Percentiles rank a stretch among this genome's conserved stretches.
These are phyloP conservation scores for Sporormia fimetaria DNA, from an alignment of 495 filamentous ascomycete species.

Conservation along the genomic window DNA sequence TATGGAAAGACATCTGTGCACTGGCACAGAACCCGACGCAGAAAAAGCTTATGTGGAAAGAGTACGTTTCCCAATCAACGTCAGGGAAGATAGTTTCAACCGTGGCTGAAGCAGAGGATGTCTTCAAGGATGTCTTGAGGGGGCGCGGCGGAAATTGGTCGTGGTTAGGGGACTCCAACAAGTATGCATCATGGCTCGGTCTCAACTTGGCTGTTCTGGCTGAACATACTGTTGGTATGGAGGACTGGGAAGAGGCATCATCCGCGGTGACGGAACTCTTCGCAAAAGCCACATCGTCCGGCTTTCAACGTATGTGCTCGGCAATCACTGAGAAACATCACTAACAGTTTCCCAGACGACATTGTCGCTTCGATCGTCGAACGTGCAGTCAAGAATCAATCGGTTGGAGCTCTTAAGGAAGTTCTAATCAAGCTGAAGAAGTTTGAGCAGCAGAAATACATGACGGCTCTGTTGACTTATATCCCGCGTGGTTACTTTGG, in stretches of 20 bases:
- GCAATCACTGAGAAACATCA: background rate
- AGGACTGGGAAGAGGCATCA: constrained; percentile 37
- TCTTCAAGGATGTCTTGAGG: constrained; percentile 35
- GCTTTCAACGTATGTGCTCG: constrained; percentile 52
- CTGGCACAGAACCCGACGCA: constrained; percentile 32
- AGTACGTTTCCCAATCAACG: constrained; percentile 52
- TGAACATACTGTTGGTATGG: constrained; percentile 33
- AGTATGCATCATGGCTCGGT: constrained; percentile 70
- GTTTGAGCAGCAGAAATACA: constrained; percentile 20
- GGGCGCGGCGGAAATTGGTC: constrained; percentile 4
- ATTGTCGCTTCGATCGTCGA: constrained; percentile 5
- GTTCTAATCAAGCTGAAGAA: constrained; percentile 14
- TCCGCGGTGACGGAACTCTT: constrained; percentile 35
- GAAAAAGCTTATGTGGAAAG: constrained; percentile 51
- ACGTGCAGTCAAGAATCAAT: background rate
- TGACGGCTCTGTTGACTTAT: constrained; percentile 44
- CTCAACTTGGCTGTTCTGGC: constrained; percentile 48
- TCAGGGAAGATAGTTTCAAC: constrained; percentile 60
- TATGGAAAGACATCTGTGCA: constrained; percentile 41
- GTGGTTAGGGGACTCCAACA: constrained; percentile 58
- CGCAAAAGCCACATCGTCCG: constrained; percentile 56
- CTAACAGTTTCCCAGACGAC: constrained; percentile 4
- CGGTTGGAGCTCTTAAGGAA: background rate
- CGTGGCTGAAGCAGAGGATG: constrained; percentile 62
- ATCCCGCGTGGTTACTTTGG: constrained; percentile 46